These are phyloP conservation scores for Collybia sp. DNA, from an alignment of 768 basidiomycete genomes.

Conservation along the genomic window DNA sequence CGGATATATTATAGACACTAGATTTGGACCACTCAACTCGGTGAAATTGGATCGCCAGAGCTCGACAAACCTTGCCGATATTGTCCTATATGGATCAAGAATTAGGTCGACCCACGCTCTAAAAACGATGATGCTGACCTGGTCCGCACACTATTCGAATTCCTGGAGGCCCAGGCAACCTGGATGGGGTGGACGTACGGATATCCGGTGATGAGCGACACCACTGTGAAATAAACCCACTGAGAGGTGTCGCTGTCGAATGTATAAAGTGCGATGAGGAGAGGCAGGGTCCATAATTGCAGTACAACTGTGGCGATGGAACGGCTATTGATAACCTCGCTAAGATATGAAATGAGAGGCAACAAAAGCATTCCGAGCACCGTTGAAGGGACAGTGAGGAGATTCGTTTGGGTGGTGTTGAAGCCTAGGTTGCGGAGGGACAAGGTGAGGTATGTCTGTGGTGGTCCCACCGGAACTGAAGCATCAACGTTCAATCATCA, in stretches of 20 bases:
- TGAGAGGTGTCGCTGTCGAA: conserved; percentile 43
- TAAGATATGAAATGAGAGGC: conserved; percentile 42
- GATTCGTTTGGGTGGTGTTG: conserved; percentile 53
- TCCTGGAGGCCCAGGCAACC: conserved; percentile 43
- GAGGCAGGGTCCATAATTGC: conserved; percentile 58
- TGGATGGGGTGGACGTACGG: conserved; percentile 9
- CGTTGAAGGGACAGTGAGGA: conserved; percentile 54
- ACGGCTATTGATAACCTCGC: conserved; percentile 51
- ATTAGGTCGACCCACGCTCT: conserved; percentile 39
- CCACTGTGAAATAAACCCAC: conserved; percentile 48
- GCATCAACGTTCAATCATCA: no score
- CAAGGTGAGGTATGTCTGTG: conserved; percentile 53
- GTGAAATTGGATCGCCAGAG: conserved; percentile 56
- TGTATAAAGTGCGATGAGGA: conserved; percentile 50
- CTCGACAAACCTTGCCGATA: conserved; percentile 30
- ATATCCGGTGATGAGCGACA: conserved; percentile 1
- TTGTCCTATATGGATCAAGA: background rate
- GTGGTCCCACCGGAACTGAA: conserved; percentile 21
- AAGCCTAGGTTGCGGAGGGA: conserved; percentile 40
- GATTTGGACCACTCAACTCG: conserved; percentile 7
- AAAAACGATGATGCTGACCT: conserved; percentile 10
- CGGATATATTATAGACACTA: conserved; percentile 18
- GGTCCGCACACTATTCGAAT: conserved; percentile 14
- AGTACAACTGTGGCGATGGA: conserved; percentile 47
- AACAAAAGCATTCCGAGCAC: conserved; percentile 49